These are phyloP conservation scores for Lasiodiplodia sp. DNA, from an alignment of 2,329 filamentous ascomycete genomes.

Conservation along the genomic window DNA sequence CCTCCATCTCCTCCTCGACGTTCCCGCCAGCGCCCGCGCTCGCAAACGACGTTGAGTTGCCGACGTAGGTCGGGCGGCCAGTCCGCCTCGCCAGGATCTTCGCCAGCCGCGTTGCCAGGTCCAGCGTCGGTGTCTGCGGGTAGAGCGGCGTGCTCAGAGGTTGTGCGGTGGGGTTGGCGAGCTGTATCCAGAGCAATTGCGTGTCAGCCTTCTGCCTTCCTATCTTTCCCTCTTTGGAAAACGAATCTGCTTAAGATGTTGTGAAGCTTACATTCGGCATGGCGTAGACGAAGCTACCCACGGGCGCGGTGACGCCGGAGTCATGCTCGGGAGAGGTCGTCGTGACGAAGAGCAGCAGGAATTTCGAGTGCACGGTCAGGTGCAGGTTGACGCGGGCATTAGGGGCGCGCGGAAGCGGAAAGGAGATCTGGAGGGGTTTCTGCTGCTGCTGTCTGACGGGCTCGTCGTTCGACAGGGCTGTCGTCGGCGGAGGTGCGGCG, in stretches of 20 bases:
- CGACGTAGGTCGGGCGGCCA: slow-evolving; percentile 83
- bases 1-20: slow-evolving; percentile 94
- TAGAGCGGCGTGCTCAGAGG: slow-evolving; percentile 82
- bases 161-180: slow-evolving; percentile 57
- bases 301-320: slow-evolving; percentile 43
- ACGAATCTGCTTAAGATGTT: too few relatives aligned
- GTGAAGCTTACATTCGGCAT: slow-evolving; percentile 76
- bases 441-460: not conserved
- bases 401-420: slow-evolving; percentile 64
- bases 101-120: slow-evolving; percentile 86
- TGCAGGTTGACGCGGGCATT: slow-evolving; percentile 67
- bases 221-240: not conserved
- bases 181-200: not conserved
- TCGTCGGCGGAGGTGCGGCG: slow-evolving; percentile 1
- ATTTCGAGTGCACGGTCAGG: slow-evolving; percentile 61
- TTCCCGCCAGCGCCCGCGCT: slow-evolving; percentile 74
- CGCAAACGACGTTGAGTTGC: slow-evolving; percentile 82
- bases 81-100: slow-evolving; percentile 80
- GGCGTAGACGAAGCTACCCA: slow-evolving; percentile 94
- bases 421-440: slow-evolving; percentile 61
- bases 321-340: slow-evolving; percentile 58
- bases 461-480: not conserved
- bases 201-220: not conserved
- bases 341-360: slow-evolving; percentile 64
- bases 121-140: slow-evolving; percentile 75